Base-by-base conservation (phyloP, 805 yeast species). In the Candida khao-thaluensis region DNA sequence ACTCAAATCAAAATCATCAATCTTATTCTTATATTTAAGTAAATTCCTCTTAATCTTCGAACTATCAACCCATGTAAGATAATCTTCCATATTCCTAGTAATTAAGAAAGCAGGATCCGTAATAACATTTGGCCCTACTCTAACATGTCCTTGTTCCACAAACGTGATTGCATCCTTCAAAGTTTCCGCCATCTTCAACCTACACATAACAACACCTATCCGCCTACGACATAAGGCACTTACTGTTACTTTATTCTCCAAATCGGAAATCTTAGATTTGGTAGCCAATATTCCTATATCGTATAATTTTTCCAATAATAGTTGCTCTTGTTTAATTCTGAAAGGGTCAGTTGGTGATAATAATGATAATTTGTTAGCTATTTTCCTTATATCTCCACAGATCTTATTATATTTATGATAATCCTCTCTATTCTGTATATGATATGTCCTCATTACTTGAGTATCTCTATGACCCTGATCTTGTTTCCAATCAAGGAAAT, bases 401-500 rank as follows among this genome's bases (percentile, higher is more conserved):
- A 93, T 77, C 54, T 80, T 82, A 69, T 93, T 93, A 64, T 93
- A 93, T 58, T 87, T 87, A 60, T 85, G 95, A 60, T 93, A 93
- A 60, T 93, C 99, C 60, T 89, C 96, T 60, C 99, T 78, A 59
- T 90, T 85, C 59, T 89, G 96, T 32, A 93, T 76, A 59, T 91
- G 96, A 62, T 90, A 93, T 38, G 86, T 83, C 52, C 95, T 76
- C 95, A 93, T 93, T 23, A 93, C 95, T 62, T 86, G 91, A n/a
- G 95, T 82, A 52, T 91, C 99, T 51, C 99, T 72, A 62, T 93
- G 99, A 21, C 91, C 88, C 40, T 84, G 82, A 60, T 93, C 99
- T 54, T 88, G 95, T 62, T 93, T 93, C 97, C 98, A 93, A 62
- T 93, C 95, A 37, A 88, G 85, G 68, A 93, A 88, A 59, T 93